phyloP scores from a whole-genome alignment of 2,329 filamentous ascomycete species.

The Bipolaris cookei region DNA sequence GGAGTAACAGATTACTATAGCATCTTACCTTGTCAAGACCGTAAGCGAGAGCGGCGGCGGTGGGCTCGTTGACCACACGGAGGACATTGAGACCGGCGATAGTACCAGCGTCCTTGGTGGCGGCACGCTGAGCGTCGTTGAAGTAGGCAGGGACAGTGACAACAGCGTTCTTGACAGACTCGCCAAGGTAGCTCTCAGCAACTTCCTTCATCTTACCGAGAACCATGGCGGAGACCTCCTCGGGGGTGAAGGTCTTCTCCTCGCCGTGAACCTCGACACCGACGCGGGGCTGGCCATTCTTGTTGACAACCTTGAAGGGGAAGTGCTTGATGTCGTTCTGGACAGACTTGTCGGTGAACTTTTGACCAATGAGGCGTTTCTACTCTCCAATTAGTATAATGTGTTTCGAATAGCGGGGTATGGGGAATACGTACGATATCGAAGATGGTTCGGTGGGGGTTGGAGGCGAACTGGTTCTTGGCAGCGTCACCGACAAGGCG shows the following conservation, averaged over 20 bases:
- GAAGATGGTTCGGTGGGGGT: conserved; percentile 58
- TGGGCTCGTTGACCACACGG: conserved; percentile 96
- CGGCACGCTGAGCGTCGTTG: conserved; percentile 97
- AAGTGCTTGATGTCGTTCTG: conserved; percentile 97
- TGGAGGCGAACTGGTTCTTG: conserved; percentile 57
- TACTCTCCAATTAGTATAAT: conserved; percentile 41
- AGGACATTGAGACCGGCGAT: conserved; percentile 95
- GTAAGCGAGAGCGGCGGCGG: conserved; percentile 93
- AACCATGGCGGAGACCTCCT: conserved; percentile 82
- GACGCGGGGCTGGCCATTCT: conserved; percentile 88
- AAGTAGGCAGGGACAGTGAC: conserved; percentile 97
- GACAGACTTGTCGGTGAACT: conserved; percentile 68
- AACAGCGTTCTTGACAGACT: conserved; percentile 85
- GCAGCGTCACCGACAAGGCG: conserved; percentile 91
- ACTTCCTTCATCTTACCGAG: conserved; percentile 74
- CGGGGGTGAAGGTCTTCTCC: conserved; percentile 77
- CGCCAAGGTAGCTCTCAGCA: conserved; percentile 78
- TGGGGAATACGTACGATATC: conserved; percentile 43
- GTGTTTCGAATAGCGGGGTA: not conserved
- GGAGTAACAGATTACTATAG: not conserved
- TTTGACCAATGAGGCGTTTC: conserved; percentile 61
- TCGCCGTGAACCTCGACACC: conserved; percentile 71
- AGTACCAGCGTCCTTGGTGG: conserved; percentile 90
- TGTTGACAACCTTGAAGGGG: conserved; percentile 91
- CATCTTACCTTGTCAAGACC: conserved; percentile 63